Conservation (phyloP, 1,139 yeast species). For the Taphrina populina region DNA sequence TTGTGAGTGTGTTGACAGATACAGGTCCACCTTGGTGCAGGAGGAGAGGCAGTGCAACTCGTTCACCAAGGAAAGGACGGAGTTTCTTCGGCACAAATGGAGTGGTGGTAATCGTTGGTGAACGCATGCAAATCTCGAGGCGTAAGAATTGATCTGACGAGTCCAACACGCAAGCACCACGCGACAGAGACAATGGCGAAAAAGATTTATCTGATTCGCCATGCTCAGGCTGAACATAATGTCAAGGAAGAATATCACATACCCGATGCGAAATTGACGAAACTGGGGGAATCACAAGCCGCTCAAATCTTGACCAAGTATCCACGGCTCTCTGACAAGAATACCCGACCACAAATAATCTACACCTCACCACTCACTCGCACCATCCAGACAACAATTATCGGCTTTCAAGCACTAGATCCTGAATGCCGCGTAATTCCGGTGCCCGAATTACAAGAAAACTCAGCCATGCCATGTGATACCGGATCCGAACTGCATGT, state of each 20-base stretch:
- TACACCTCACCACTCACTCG: constrained; percentile 38
- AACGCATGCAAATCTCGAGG: too few relatives aligned
- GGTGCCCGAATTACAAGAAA: constrained; percentile 35
- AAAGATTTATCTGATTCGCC: constrained; percentile 42
- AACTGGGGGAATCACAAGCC: constrained; percentile 35
- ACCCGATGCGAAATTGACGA: constrained; percentile 37
- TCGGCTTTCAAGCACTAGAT: constrained; percentile 31
- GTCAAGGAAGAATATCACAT: constrained; percentile 34
- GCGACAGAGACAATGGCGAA: too few relatives aligned
- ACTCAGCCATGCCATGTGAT: constrained; percentile 36
- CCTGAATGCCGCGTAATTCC: constrained; percentile 1
- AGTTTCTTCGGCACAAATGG: too few relatives aligned
- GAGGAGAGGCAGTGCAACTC: too few relatives aligned
- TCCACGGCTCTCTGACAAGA: constrained; percentile 7
- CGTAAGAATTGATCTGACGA: too few relatives aligned
- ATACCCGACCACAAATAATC: constrained; percentile 34
- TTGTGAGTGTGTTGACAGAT: too few relatives aligned
- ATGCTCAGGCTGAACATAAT: constrained; percentile 39
- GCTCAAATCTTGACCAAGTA: constrained; percentile 10
- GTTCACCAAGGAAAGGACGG: too few relatives aligned
- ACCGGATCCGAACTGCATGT: constrained; percentile 26
- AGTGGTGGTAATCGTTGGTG: too few relatives aligned
- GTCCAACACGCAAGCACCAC: too few relatives aligned
- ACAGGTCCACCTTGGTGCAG: too few relatives aligned
- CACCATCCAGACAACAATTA: constrained; percentile 36